Base-by-base conservation (phyloP, 345 rosid genomes). In the Cardamine occulta region DNA sequence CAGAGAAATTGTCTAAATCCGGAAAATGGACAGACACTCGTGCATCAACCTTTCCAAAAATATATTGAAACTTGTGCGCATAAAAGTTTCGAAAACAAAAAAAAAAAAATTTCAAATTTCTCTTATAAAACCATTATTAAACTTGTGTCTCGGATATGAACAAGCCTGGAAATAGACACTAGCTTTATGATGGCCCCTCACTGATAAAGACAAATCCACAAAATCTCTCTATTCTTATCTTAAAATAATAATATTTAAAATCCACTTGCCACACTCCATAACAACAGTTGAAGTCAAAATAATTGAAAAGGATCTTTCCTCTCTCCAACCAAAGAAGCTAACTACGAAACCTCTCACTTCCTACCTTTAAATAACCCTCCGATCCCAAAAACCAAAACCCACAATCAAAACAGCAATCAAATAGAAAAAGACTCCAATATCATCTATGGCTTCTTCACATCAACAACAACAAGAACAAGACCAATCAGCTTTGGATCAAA, bases 401-500 rank as follows among this genome's bases (percentile, higher is more conserved):
- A 56, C n/a, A 48, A 34, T 57, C 79, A 58, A 53, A 65, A 31
- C 55, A 26, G 15, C 12, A 61, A 12, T 37, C 47, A 13, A 31
- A n/a, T 8, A 9, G 47, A 47, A n/a, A 14, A 60, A 60, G 39
- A 68, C 40, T 74, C 53, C 8, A 19, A 7, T 5, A 6, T 5
- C 26, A 68, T 37, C 31, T 68, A 68, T 68, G 74, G 74, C 63
- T 31, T 69, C 63, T 70, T 45, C 66, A 23, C 8, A 47, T 37
- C 74, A 66, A 49, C 57, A 79, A 31, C 74, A 66, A 59, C 57
- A 79, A 31, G 85, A 88, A 40, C 70, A 42, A 54, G 64, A 73
- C 64, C 56, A 76, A 62, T 78, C 90, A 13, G 69, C 88, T 44
- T 74, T 89, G 18, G 91, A 89, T 58, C 81, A 74, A 66, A 88